Evolutionary conservation across 805 yeast genomes (phyloP), one percentile per base, ranked within the genome.

Genomic region (Hyphopichia homilentoma): DNA sequence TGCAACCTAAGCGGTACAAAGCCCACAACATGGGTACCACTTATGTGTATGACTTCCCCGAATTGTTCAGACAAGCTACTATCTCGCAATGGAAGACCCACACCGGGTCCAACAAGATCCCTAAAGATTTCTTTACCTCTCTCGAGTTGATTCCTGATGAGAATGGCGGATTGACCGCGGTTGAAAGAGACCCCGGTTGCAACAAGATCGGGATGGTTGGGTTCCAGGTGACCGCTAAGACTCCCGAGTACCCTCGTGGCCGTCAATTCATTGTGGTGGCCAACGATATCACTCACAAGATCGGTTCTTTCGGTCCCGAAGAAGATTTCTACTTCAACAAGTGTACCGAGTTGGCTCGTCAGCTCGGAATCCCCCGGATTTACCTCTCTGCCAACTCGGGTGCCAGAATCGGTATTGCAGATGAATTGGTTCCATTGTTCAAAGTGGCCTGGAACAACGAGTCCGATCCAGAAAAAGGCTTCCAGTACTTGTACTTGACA

Each of bases 11-110:
- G 66, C 87, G 99, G 68, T 94, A 94, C 73, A 85, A 83, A 70
- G 99, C 99, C 31, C 97, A 93, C 64, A 74, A 86, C 51, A 84
- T 93, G 89, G 98, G 98, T 43, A 93, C 99, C 13, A 89, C 98
- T 7, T 93, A 87, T 56, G 96, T 87, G 31, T 93, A 94, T 54
- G 99, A 93, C 64, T 94, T 93, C 93, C 98, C 99, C 33, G 98
- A 93, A 59, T 69, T 93, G 52, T 93, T 94, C 83, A 85, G 89
- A 52, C 97, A 93, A 68, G 95, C 96, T 23, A 74, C 85, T 23
- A 61, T 77, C 35, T 72, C 89, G 14, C 83, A 80, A 61, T 93
- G 99, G 99, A 81, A 81, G 59, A 75, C 75, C 40, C 59, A 61
- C 45, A 71, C 78, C 26, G 68, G 79, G 36, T 59, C 60, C 34